These are phyloP conservation scores for Adenanthera pavonina DNA, from an alignment of 306 rosid genomes.

Conservation along the genomic window DNA sequence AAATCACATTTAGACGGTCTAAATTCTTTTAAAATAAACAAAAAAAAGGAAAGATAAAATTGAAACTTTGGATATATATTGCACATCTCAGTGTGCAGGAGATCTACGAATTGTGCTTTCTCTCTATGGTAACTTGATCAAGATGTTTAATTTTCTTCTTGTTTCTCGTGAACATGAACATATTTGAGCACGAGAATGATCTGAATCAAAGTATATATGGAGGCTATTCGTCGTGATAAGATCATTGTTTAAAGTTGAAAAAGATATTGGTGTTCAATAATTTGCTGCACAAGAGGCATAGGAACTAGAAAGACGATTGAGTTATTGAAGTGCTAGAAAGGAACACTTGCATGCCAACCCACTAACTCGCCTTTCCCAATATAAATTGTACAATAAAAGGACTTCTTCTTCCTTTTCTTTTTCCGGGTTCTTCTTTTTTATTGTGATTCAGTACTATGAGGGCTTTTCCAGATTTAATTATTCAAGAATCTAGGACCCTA, in stretches of 20 bases:
- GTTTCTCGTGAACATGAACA: background rate
- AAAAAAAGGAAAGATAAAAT: too few relatives aligned
- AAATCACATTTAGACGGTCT: too few relatives aligned
- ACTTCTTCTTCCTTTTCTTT: slow-evolving; percentile 9
- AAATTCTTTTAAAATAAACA: too few relatives aligned
- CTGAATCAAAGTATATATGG: background rate
- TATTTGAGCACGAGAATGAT: background rate
- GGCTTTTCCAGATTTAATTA: slow-evolving; percentile 6
- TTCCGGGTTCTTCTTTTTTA: slow-evolving; percentile 35
- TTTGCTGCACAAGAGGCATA: background rate
- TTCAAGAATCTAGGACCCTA: background rate
- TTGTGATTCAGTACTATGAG: slow-evolving; percentile 39
- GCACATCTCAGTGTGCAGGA: too few relatives aligned
- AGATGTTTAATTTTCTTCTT: background rate
- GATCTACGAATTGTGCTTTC: too few relatives aligned
- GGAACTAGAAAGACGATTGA: background rate
- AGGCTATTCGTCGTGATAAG: background rate
- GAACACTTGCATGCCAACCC: slow-evolving; percentile 9
- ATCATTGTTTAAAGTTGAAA: background rate
- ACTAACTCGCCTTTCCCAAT: slow-evolving; percentile 35
- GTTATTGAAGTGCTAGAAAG: slow-evolving; percentile 3
- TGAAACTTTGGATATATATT: too few relatives aligned
- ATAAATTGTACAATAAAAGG: slow-evolving; percentile 2
- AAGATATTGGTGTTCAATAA: background rate
- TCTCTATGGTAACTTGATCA: too few relatives aligned